Evolutionary conservation across 2,329 filamentous ascomycete species (phyloP), one percentile per base, ranked within the genome.

Genomic region (Fusarium sp.): DNA sequence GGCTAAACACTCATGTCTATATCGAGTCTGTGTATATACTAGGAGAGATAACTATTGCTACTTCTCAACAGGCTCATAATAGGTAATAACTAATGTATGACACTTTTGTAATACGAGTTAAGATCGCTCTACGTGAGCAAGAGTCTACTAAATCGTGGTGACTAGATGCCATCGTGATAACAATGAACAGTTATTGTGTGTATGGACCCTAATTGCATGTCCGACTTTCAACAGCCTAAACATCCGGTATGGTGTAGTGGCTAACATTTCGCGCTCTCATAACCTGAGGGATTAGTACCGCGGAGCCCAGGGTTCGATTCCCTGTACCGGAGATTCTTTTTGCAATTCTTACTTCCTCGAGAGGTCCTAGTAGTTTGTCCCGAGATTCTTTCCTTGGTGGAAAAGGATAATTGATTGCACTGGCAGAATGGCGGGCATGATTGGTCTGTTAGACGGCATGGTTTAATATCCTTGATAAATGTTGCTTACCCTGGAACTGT

Each of bases 261-360:
- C 74, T 74, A 76, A 76, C 74, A 76, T 76, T 76, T 76, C 73
- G 70, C 74, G 74, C 74, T 76, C 63, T 76, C 74, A 76, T 56
- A 60, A 71, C 39, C 13, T 74, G 70, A 71, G 74, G 38, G 70
- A 72, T 56, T 7, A 29, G 44, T 43, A 64, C 69, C 71, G 69
- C 69, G 69, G 71, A 72, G 71, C 71, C 67, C 66, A 73, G 71
- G 71, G 70, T 73, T 73, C 68, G 70, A 73, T 73, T 73, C 71
- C 71, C 71, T 73, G 71, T 72, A 73, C 71, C 70, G 70, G 71
- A 73, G 70, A 37, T 46, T 18, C 2, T 37, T 64, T 64, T 64
- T 64, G 38, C 13, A 18, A 2, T 35, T 37, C 2, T 20, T 18
- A 5, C 56, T 55, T 35, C 15, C 5, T 8, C 5, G 5, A 1